Evolutionary conservation across 352 stramenopile genomes (phyloP), one percentile per base, ranked within the genome.

Genomic region (Phytophthora vignae): DNA sequence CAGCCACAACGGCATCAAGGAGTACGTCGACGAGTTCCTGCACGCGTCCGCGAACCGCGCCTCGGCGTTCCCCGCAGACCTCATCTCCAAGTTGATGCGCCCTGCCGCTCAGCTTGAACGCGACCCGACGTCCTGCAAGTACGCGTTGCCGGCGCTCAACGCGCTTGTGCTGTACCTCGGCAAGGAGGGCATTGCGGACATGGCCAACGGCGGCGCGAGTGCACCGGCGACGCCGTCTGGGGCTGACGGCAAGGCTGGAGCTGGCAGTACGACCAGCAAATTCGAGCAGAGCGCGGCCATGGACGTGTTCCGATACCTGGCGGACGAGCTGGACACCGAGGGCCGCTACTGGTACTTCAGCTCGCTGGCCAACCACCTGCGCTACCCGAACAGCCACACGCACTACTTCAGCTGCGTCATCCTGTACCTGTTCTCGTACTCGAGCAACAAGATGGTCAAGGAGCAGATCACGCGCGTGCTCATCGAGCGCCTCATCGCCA

Each of bases 341-440:
- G 96, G 96, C 19, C 90, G 98, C 54, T 99, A 99, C 84, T 98
- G 96, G 80, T 98, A 98, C 82, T 96, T 99, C 55, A 99, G 99
- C 77, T 98, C 97, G 31, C 94, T 99, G 69, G 98, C 95, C 17
- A 99, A 99, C 80, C 98, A 99, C 79, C 87, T 99, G 60, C 93
- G 98, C 22, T 99, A 99, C 82, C 98, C 98, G 38, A 99, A 99
- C 76, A 99, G 92, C 77, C 97, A 99, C 86, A 99, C 98, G 54
- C 97, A 99, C 84, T 99, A 99, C 83, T 99, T 99, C 72, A 99
- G 94, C 64, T 99, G 96, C 80, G 96, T 99, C 2, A 97, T 99
- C 78, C 87, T 99, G 10, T 99, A 98, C 75, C 81, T 99, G 19
- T 99, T 99, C 75, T 98, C 95, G 64, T 98, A 99, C 71, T 97